Evolutionary conservation across 257 asterid species (phyloP).

Genomic region (Rauvolfia tetraphylla): DNA sequence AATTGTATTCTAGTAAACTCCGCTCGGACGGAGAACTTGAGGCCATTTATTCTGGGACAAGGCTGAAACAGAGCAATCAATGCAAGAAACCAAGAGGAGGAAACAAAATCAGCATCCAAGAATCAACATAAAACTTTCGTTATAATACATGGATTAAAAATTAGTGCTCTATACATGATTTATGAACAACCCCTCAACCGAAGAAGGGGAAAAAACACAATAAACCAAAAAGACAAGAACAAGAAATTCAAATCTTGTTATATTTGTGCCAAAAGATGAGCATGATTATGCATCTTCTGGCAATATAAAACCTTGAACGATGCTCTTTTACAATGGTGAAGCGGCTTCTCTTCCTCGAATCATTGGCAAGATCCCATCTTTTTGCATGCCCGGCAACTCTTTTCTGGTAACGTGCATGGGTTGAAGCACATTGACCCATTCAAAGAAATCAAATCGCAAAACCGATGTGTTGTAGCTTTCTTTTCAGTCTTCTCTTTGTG

Average conservation of each 20-base stretch:
- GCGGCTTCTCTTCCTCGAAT: conserved; percentile 7
- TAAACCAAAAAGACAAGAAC: background rate
- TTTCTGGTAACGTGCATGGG: conserved; percentile 11
- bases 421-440: conserved; percentile 36
- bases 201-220: too few relatives aligned
- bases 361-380: background rate
- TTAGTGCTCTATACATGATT: background rate
- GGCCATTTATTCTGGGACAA: background rate
- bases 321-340: conserved; percentile 27
- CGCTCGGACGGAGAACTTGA: background rate
- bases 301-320: conserved; percentile 35
- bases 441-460: background rate
- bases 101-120: background rate
- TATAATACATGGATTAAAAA: background rate
- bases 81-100: background rate
- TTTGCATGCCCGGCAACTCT: conserved; percentile 15
- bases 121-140: background rate
- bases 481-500: background rate
- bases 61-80: background rate
- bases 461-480: background rate
- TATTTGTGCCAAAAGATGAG: conserved; percentile 37
- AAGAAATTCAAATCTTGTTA: conserved; percentile 14
- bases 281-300: conserved; percentile 32
- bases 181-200: background rate
- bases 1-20: background rate